Base-by-base conservation (phyloP, 192 early-diverging fungal genomes). In the Coemansia sp. region DNA sequence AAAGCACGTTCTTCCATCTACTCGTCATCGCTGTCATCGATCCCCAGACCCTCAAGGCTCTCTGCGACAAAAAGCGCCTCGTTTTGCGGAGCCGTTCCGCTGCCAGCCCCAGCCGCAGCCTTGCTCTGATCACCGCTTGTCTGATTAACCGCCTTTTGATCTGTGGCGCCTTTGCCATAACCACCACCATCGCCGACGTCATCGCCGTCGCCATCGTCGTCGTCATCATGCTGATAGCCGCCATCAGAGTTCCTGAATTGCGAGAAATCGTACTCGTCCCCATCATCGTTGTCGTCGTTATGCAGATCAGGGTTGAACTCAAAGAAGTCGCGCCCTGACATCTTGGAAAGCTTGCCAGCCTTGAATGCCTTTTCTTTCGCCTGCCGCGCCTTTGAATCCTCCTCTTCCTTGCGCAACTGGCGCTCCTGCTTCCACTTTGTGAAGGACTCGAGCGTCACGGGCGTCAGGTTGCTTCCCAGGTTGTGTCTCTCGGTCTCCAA, bases 401-500 rank as follows among this genome's bases (percentile, higher is more conserved):
- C 94, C 15, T 82, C 89, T 15, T 89, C 90, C 68, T 86, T 77
- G 59, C 89, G 87, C 13, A 80, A 86, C 55, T 88, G 85, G 41
- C 97, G 92, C 67, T 90, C 90, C 66, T 83, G 87, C 87, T 98
- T 99, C 98, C 98, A 99, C 65, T 87, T 86, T 6, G 86, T 89
- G 70, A 99, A 99, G 16, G 91, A 85, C 51, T 97, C 96, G 16
- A 91, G 83, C 6, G 92, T 99, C 21, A 99, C 94, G n/a, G 96
- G 95, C 36, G 98, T 99, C 40, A 91, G 79, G 68, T 97, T 94
- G 61, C 87, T 40, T 15, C 95, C 98, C 62, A 99, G 86, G 63
- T 92, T 92, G 85, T 98, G 98, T 10, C 98, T 92, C 91, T 98
- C 96, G 18, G 89, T 93, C 78, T 99, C 98, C 81, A 99, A 86